phyloP scores from a whole-genome alignment of 148 eudicot species.

The Simmondsia chinensis region DNA sequence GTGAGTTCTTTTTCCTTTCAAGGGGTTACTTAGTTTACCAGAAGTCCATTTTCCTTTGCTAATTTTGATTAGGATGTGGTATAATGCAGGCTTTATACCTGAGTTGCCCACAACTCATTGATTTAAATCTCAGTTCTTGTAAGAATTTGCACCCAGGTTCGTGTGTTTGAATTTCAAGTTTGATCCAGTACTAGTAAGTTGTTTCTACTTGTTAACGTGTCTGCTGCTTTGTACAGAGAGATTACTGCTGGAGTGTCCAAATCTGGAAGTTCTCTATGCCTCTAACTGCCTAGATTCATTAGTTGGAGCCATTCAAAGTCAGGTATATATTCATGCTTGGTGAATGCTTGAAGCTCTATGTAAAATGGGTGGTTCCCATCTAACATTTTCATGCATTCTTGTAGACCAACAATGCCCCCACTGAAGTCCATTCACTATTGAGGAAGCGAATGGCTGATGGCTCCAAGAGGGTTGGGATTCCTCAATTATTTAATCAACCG shows the following conservation, averaged over 20 bases:
- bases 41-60: not conserved
- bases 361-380: too few relatives aligned
- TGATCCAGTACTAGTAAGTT: not conserved
- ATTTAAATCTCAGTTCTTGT: conserved; percentile 77
- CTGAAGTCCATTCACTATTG: conserved; percentile 36
- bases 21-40: not conserved
- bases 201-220: not conserved
- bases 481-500: conserved; percentile 42
- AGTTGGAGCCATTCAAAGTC: conserved; percentile 43
- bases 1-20: conserved; percentile 37
- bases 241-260: conserved; percentile 68
- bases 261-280: conserved; percentile 67
- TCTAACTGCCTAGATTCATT: conserved; percentile 47
- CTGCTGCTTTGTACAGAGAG: conserved; percentile 38
- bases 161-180: not conserved
- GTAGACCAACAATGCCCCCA: conserved; percentile 40
- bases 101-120: conserved; percentile 76
- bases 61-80: not conserved
- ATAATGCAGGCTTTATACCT: conserved; percentile 68
- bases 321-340: too few relatives aligned
- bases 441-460: conserved; percentile 71
- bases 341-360: too few relatives aligned
- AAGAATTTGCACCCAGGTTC: conserved; percentile 80
- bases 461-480: conserved; percentile 76
- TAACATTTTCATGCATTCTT: too few relatives aligned